Conservation (phyloP, 129 eudicot species). For the Pittosporum tobira region DNA sequence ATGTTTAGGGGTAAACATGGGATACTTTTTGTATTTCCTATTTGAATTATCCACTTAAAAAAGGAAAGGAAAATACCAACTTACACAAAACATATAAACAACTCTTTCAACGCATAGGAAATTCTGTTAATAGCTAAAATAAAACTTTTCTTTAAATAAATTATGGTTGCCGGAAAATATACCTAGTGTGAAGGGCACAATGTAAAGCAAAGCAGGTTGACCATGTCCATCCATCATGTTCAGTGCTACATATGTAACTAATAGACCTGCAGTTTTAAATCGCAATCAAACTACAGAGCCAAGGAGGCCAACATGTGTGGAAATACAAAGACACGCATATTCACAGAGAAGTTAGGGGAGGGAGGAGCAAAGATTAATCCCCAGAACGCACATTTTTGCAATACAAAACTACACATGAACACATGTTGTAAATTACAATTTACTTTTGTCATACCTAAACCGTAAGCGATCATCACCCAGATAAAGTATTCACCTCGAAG, state of each 20-base stretch:
- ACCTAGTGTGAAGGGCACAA: conserved; percentile 93
- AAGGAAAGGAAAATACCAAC: no score
- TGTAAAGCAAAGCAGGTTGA: conserved; percentile 97
- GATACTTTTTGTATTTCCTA: no score
- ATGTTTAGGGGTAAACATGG: no score
- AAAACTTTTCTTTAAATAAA: no score
- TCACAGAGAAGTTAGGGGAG: no score
- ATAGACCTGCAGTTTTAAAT: conserved; percentile 51
- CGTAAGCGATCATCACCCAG: conserved; percentile 89
- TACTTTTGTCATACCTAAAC: conserved; percentile 48
- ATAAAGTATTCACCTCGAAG: conserved; percentile 72
- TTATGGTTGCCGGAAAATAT: not conserved
- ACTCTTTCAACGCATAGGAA: not conserved
- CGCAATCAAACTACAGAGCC: not conserved
- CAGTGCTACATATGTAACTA: conserved; percentile 79
- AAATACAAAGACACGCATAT: no score
- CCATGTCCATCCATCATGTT: conserved; percentile 99
- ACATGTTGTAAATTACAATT: no score
- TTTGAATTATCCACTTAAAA: no score
- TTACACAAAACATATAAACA: no score
- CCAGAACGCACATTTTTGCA: no score
- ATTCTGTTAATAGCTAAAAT: not conserved
- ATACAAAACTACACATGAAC: no score
- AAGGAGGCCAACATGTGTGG: conserved; percentile 4
- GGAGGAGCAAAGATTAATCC: no score